These are phyloP conservation scores for Euphorbia lathyris DNA, from an alignment of 345 rosid species.

Conservation along the genomic window DNA sequence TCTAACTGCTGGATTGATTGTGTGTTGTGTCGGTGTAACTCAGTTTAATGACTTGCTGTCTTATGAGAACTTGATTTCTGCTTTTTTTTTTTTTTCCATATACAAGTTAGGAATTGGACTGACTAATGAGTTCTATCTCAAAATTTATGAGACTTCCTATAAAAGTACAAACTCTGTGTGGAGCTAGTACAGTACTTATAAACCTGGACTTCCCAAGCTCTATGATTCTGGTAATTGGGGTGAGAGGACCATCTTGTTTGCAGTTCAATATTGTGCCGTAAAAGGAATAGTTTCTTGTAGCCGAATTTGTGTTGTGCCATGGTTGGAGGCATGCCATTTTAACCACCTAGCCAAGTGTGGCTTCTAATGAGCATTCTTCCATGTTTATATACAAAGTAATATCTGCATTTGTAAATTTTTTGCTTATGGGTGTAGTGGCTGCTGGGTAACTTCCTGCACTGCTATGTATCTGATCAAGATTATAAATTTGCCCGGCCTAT, in stretches of 20 bases:
- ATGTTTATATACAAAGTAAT: not conserved
- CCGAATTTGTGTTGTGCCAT: not conserved
- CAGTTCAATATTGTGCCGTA: not conserved
- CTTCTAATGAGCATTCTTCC: not conserved
- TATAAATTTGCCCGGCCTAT: not conserved
- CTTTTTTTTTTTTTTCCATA: not conserved
- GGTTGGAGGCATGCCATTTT: not conserved
- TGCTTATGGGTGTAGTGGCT: constrained; percentile 2
- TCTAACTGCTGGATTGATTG: not conserved
- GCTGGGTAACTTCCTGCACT: not conserved
- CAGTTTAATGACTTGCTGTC: not conserved
- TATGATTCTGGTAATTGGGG: not conserved
- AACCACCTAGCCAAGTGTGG: not conserved
- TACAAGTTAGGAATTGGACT: not conserved
- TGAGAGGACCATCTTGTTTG: not conserved
- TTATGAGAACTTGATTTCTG: not conserved
- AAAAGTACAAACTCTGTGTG: not conserved
- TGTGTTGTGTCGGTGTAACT: not conserved
- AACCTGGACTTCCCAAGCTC: not conserved
- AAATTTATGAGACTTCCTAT: not conserved
- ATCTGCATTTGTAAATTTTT: not conserved
- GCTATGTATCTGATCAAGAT: constrained; percentile 5
- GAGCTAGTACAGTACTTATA: not conserved
- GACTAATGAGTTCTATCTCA: not conserved
- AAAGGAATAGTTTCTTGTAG: not conserved